Evolutionary conservation across 2,329 filamentous ascomycete species (phyloP).

Genomic region (Diaporthe eres): DNA sequence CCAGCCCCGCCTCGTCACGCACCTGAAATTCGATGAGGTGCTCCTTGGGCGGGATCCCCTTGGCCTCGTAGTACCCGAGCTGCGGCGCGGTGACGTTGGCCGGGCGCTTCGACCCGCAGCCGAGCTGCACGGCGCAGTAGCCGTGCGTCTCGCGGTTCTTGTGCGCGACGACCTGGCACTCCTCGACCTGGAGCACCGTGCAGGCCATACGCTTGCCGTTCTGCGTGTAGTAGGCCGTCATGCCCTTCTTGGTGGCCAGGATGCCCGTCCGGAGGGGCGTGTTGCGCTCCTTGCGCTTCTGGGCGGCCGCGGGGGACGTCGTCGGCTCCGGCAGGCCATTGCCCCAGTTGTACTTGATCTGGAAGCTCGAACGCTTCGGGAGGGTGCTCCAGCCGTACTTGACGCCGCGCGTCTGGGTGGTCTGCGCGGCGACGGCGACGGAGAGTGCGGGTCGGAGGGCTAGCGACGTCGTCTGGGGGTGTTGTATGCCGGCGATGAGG

Average conservation of each 20-base stretch:
- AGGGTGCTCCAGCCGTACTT: constrained; percentile 73
- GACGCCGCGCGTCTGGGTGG: constrained; percentile 58
- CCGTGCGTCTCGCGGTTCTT: constrained; percentile 87
- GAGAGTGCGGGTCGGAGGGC: constrained; percentile 52
- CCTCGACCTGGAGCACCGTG: constrained; percentile 94
- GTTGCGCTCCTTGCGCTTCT: constrained; percentile 70
- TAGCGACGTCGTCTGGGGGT: constrained; percentile 45
- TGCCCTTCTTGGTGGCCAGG: constrained; percentile 92
- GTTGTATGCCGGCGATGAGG: constrained; percentile 45
- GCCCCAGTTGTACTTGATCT: constrained; percentile 73
- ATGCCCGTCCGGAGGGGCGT: constrained; percentile 82
- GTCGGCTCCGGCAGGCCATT: constrained; percentile 70
- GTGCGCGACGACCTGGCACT: constrained; percentile 88
- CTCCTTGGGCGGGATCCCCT: constrained; percentile 86
- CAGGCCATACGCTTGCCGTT: constrained; percentile 85
- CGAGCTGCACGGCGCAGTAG: constrained; percentile 95
- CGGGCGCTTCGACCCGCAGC: constrained; percentile 80
- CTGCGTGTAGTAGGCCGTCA: constrained; percentile 90
- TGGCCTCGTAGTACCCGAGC: constrained; percentile 89
- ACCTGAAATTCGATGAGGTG: constrained; percentile 91
- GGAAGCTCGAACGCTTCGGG: constrained; percentile 60
- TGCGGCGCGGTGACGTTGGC: constrained; percentile 85
- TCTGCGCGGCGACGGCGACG: constrained; percentile 60
- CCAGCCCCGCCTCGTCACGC: constrained; percentile 77
- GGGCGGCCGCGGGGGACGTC: constrained; percentile 72